Evolutionary conservation across 1,284 basidiomycete genomes (phyloP).

Genomic region (Tranzscheliella williamsii): DNA sequence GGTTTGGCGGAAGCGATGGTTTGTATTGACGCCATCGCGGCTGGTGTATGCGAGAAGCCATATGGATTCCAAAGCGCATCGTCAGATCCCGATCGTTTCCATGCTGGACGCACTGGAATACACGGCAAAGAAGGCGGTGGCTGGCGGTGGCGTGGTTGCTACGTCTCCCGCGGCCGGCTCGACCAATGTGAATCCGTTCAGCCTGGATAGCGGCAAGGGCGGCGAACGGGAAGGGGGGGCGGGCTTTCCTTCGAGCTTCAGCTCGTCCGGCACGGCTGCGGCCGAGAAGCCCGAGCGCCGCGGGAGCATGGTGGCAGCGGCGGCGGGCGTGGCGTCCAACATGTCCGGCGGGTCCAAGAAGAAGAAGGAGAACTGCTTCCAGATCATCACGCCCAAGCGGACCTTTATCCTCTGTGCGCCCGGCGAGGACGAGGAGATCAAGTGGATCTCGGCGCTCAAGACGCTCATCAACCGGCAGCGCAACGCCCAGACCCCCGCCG

Average conservation of each 20-base stretch:
- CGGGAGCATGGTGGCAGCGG: slow-evolving; percentile 35
- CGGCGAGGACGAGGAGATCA: slow-evolving; percentile 95
- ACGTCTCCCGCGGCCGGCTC: slow-evolving; percentile 30
- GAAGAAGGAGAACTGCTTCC: slow-evolving; percentile 73
- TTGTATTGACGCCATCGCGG: slow-evolving; percentile 59
- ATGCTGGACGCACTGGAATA: slow-evolving; percentile 93
- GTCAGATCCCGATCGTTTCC: slow-evolving; percentile 78
- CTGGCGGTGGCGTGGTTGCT: slow-evolving; percentile 17
- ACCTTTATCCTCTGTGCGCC: slow-evolving; percentile 88
- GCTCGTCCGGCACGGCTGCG: background rate
- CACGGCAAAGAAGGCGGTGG: slow-evolving; percentile 56
- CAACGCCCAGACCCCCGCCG: slow-evolving; percentile 20
- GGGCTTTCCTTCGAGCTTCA: background rate
- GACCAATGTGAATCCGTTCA: slow-evolving; percentile 26
- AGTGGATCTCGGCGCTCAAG: slow-evolving; percentile 91
- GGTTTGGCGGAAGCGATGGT: slow-evolving; percentile 82
- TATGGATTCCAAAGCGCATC: slow-evolving; percentile 76
- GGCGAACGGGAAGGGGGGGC: slow-evolving; percentile 1
- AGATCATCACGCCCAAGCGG: slow-evolving; percentile 92
- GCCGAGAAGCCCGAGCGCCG: slow-evolving; percentile 27
- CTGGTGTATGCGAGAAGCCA: slow-evolving; percentile 62
- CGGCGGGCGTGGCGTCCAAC: slow-evolving; percentile 36
- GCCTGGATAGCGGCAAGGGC: slow-evolving; percentile 1
- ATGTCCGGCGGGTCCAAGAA: slow-evolving; percentile 38
- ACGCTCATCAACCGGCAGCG: slow-evolving; percentile 71